Evolutionary conservation across 768 basidiomycete species (phyloP), one percentile per base, ranked within the genome.

Genomic region (Rhodotorula babjevae): DNA sequence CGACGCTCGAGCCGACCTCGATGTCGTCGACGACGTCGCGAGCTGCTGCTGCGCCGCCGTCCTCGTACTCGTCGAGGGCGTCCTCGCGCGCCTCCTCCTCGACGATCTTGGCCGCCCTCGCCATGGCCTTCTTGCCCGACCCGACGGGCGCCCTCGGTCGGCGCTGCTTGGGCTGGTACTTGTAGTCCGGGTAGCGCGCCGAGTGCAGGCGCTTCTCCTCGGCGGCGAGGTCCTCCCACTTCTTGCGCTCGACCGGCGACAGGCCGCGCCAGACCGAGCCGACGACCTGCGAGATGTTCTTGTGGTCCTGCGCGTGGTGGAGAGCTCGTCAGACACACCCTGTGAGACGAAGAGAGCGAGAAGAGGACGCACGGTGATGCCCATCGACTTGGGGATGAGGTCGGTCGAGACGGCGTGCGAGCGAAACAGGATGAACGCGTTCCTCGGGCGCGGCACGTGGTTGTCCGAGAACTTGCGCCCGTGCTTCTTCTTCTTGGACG

Each of bases 351-450:
- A 25, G n/a, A 46, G 14, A 46, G 44, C 2, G 12, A 18, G 16
- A 52, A 19, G 49, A 16, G 19, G 27, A 33, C 49, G 46, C 53
- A 55, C 53, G 12, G 27, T 59, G 81, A 89, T 89, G 6, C 87
- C 84, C 55, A 82, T 80, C 18, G 82, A 79, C 19, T 50, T 27
- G 0, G 87, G 86, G 60, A 86, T 82, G 71, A 86, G 84, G 65
- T 86, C 84, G 72, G 88, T 86, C 63, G 86, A 84, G 25, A 89
- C 87, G 65, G 89, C 87, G 78, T 90, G 86, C 78, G 86, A 89
- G 55, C 90, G 85, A 79, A 90, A 91, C 72, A 91, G 85, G 74
- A 91, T 90, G 81, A 91, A 91, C 0, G 89, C 87, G 79, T 91
- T 91, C 25, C 87, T 83, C 0, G 89, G 89, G 40, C 90, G 86